phyloP scores from a whole-genome alignment of 2,329 filamentous ascomycete genomes.

The Hypomyces rosellus region DNA sequence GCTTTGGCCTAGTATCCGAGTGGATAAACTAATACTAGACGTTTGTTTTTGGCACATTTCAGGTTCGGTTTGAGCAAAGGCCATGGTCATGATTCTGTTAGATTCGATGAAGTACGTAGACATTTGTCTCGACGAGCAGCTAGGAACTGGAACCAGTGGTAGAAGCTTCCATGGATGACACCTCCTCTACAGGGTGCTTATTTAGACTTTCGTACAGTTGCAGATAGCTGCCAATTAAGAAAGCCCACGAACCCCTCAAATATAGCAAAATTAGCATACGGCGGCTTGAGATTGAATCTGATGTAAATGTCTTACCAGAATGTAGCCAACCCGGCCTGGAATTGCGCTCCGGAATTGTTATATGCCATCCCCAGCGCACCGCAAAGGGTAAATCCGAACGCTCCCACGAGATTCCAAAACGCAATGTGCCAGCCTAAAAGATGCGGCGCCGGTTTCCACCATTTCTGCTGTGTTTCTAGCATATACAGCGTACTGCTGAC shows the following conservation, averaged over 20 bases:
- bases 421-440: constrained; percentile 63
- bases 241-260: constrained; percentile 43
- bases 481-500: constrained; percentile 54
- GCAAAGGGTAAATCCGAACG: constrained; percentile 56
- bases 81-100: too few relatives aligned
- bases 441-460: constrained; percentile 51
- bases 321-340: constrained; percentile 12
- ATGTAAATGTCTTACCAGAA: constrained; percentile 24
- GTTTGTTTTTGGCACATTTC: too few relatives aligned
- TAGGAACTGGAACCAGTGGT: too few relatives aligned
- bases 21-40: too few relatives aligned
- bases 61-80: too few relatives aligned
- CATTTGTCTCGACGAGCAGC: too few relatives aligned
- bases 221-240: constrained; percentile 26
- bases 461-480: constrained; percentile 58
- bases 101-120: too few relatives aligned
- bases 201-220: constrained; percentile 16
- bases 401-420: constrained; percentile 58
- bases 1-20: too few relatives aligned
- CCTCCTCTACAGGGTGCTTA: constrained; percentile 13
- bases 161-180: too few relatives aligned
- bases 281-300: not conserved
- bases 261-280: constrained; percentile 46
- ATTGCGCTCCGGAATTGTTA: constrained; percentile 14
- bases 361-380: constrained; percentile 43